phyloP scores from a whole-genome alignment of 192 early-diverging fungal species.

The Mortierella claussenii region DNA sequence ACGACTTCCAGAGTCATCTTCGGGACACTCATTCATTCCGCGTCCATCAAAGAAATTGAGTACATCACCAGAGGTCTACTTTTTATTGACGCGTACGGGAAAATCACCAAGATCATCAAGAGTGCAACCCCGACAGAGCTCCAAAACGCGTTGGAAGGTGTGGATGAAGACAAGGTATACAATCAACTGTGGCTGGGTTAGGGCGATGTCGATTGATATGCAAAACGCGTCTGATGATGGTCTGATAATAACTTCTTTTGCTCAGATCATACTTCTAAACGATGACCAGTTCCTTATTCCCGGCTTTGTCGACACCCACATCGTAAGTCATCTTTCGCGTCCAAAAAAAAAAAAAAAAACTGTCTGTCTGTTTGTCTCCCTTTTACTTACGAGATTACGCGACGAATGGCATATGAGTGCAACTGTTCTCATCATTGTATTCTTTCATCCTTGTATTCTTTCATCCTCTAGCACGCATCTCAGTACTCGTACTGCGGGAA shows the following conservation, averaged over 20 bases:
- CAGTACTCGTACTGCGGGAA: slow-evolving; percentile 84
- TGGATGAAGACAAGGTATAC: slow-evolving; percentile 12
- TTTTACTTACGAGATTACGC: no score
- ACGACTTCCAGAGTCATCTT: slow-evolving; percentile 21
- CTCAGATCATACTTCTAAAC: slow-evolving; percentile 35
- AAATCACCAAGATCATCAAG: slow-evolving; percentile 5
- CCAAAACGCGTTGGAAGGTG: neutral
- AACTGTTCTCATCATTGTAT: no score
- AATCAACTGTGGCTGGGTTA: no score
- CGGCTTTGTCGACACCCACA: slow-evolving; percentile 87
- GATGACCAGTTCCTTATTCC: slow-evolving; percentile 75
- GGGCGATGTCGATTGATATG: no score
- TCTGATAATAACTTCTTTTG: no score
- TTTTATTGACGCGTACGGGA: slow-evolving; percentile 16
- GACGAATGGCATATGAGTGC: no score
- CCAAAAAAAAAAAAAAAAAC: no score
- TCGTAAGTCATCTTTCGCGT: slow-evolving; percentile 22
- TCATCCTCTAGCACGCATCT: slow-evolving; percentile 69
- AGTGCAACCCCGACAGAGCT: neutral
- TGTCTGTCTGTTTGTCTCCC: no score
- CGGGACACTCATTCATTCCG: slow-evolving; percentile 22
- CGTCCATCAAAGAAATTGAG: slow-evolving; percentile 16
- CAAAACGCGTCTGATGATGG: no score
- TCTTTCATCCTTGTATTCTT: neutral
- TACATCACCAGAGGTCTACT: neutral